Evolutionary conservation across 345 rosid species (phyloP), one percentile per base, ranked within the genome.

Genomic region (Lepidium didymum): DNA sequence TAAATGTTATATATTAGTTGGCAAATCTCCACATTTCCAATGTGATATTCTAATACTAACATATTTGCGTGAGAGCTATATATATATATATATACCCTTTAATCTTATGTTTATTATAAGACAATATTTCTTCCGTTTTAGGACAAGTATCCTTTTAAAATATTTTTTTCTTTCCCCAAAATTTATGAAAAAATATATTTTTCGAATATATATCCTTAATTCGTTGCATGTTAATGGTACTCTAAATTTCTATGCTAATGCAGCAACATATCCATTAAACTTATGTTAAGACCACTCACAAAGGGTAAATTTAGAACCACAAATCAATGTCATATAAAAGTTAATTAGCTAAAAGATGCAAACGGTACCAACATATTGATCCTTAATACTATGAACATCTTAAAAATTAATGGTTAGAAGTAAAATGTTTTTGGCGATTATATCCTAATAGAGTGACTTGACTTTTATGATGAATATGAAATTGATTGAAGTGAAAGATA

Each of bases 321-420:
- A 43, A 27, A 54, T 10, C 36, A 38, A 46, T 69, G 50, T 38
- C 19, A 15, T 27, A 46, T 3, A 57, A 47, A 19, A 51, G 12
- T 25, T 31, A 34, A 54, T 41, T 41, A 29, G 15, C 6, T 4
- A 27, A 51, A 29, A 37, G 27, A 21, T 38, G 41, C 35, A 50
- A 52, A 61, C 52, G 46, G 13, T 23, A 70, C 14, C 19, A 14
- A 70, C 50, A 13, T 29, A 5, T 60, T 51, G 8, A 31, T 11
- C 62, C 67, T 27, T 47, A 60, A 59, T 60, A 60, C 60, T 69
- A 69, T 40, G 60, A 31, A 7, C 52, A 59, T 37, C 16, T 47
- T 18, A 19, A 23, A 23, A 11, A 42, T 10, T n/a, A 43, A 55
- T 33, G 15, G 42, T 66, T 70, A 27, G 10, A 60, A 33, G 45